These are phyloP conservation scores for Verticillium tricorpus DNA, from an alignment of 2,329 filamentous ascomycete species.

Conservation along the genomic window DNA sequence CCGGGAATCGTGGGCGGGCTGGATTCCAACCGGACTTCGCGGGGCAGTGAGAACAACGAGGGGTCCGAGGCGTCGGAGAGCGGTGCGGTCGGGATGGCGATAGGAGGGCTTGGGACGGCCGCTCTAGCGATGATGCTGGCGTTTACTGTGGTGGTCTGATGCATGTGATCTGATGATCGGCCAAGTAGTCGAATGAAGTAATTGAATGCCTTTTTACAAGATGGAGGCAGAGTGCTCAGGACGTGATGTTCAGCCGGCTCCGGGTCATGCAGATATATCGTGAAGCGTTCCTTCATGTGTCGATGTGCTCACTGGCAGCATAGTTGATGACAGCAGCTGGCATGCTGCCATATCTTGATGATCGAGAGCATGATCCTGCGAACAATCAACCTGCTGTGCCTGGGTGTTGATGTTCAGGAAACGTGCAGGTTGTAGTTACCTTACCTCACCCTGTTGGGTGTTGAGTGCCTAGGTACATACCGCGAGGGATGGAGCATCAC, in stretches of 20 bases:
- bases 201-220: not conserved
- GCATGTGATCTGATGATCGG: not conserved
- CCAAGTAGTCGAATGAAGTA: not conserved
- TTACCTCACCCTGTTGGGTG: too few species aligned
- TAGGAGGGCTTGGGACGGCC: not conserved
- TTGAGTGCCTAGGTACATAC: too few species aligned
- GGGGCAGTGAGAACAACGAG: not conserved
- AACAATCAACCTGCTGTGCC: too few species aligned
- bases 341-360: too few species aligned
- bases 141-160: not conserved
- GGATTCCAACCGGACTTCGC: not conserved
- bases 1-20: slow-evolving; percentile 9
- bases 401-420: too few species aligned
- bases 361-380: too few species aligned
- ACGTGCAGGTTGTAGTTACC: too few species aligned
- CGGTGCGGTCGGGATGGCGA: not conserved
- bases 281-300: too few species aligned
- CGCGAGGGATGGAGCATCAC: too few species aligned
- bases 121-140: not conserved
- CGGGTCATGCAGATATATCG: too few species aligned
- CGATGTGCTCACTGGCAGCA: too few species aligned
- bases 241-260: not conserved
- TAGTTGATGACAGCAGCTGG: too few species aligned
- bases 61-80: not conserved
- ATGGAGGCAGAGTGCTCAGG: not conserved